A percentile compares a stretch with the other conserved stretches of the same genome.
Conservation (phyloP, 495 filamentous ascomycete species). For the Penicillium samsonianum region DNA sequence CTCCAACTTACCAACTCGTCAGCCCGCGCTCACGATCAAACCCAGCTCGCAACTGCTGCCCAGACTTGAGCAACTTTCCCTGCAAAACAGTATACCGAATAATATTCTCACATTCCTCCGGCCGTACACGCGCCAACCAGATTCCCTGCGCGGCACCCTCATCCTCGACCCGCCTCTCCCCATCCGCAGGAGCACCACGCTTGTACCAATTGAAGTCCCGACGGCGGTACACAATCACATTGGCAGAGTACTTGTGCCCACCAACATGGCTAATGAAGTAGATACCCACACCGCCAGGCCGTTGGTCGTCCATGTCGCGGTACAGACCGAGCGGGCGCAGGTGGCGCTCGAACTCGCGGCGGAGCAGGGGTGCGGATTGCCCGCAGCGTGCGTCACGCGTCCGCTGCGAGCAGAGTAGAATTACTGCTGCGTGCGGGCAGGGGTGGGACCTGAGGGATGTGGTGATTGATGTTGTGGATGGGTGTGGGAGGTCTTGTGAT, state of each 20-base stretch:
- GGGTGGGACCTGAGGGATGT: slow-evolving; percentile 64
- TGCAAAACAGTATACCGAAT: slow-evolving; percentile 86
- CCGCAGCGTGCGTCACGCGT: slow-evolving; percentile 95
- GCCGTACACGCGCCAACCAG: slow-evolving; percentile 86
- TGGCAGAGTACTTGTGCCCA: slow-evolving; percentile 86
- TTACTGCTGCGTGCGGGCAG: slow-evolving; percentile 78
- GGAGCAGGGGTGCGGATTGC: slow-evolving; percentile 83
- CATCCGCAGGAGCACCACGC: slow-evolving; percentile 13
- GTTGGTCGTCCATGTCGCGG: slow-evolving; percentile 81
- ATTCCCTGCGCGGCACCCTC: slow-evolving; percentile 80
- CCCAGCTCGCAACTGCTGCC: slow-evolving; percentile 78
- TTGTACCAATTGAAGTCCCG: slow-evolving; percentile 57
- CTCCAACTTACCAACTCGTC: slow-evolving; percentile 73
- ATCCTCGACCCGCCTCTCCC: slow-evolving; percentile 33
- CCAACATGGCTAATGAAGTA: slow-evolving; percentile 97
- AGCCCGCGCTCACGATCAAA: slow-evolving; percentile 81
- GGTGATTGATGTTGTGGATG: slow-evolving; percentile 36
- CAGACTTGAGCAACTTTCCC: slow-evolving; percentile 91
- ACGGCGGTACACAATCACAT: slow-evolving; percentile 85
- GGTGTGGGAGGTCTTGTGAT: slow-evolving; percentile 17
- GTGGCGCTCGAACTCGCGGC: slow-evolving; percentile 86
- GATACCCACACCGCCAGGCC: slow-evolving; percentile 87
- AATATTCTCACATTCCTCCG: slow-evolving; percentile 94
- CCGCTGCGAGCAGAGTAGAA: slow-evolving; percentile 90
- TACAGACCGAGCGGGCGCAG: slow-evolving; percentile 80